These are phyloP conservation scores for Ophiostoma montium DNA, from an alignment of 2,329 filamentous ascomycete species.

Conservation along the genomic window DNA sequence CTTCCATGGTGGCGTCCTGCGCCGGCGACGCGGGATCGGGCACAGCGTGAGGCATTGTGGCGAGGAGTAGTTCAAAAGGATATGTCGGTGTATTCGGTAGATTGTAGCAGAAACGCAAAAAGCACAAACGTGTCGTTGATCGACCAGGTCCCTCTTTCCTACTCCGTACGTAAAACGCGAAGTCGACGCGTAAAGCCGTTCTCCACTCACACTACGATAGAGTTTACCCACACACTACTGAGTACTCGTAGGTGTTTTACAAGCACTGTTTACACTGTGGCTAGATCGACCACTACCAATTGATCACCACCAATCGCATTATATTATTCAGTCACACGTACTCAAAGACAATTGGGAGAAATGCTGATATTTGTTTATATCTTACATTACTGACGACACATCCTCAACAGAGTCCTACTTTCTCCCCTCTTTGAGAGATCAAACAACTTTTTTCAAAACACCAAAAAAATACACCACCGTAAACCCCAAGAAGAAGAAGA, in stretches of 20 bases:
- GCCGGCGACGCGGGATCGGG: slow-evolving; percentile 16
- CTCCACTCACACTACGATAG: background rate
- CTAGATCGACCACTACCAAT: too few relatives aligned
- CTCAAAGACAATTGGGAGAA: too few relatives aligned
- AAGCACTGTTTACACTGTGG: too few relatives aligned
- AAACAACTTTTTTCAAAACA: background rate
- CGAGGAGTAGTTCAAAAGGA: too few relatives aligned
- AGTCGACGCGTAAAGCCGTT: slow-evolving; percentile 14
- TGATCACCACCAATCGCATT: too few relatives aligned
- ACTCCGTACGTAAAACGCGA: slow-evolving; percentile 9
- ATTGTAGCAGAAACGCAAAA: too few relatives aligned
- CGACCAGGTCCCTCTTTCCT: background rate
- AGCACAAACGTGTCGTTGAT: background rate
- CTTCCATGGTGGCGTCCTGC: slow-evolving; percentile 16
- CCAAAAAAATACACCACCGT: too few relatives aligned
- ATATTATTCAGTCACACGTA: too few relatives aligned
- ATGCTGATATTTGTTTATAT: background rate
- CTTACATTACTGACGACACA: background rate
- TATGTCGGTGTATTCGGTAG: background rate
- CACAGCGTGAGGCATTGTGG: slow-evolving; percentile 32
- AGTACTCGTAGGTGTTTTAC: too few relatives aligned
- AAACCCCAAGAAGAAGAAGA: background rate
- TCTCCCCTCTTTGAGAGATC: background rate
- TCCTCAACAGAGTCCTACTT: slow-evolving; percentile 1
- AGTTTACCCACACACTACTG: background rate